Conservation (phyloP, 495 filamentous ascomycete genomes). For the Penicillium paradoxum region DNA sequence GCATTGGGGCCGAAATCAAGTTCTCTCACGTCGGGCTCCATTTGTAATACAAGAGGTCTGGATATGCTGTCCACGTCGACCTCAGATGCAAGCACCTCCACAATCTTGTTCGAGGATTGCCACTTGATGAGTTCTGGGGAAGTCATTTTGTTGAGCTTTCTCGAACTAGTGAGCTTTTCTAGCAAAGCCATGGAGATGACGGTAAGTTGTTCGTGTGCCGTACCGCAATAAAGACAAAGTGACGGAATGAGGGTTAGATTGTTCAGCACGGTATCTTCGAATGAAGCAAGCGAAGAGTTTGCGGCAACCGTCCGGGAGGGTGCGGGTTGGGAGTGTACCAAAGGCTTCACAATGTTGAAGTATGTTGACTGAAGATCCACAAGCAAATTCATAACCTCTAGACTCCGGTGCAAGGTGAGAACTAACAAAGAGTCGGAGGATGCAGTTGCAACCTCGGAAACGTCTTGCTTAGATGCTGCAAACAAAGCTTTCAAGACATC, state of each 20-base stretch:
- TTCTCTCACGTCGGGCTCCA: slow-evolving; percentile 58
- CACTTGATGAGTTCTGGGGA: slow-evolving; percentile 40
- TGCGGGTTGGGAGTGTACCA: slow-evolving; percentile 55
- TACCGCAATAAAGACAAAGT: slow-evolving; percentile 76
- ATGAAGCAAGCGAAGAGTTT: slow-evolving; percentile 70
- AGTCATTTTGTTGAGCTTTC: slow-evolving; percentile 58
- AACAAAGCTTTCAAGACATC: slow-evolving; percentile 77
- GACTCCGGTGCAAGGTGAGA: slow-evolving; percentile 62
- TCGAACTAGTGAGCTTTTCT: slow-evolving; percentile 77
- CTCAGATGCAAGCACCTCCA: slow-evolving; percentile 69
- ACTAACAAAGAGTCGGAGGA: slow-evolving; percentile 69
- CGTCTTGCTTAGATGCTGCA: slow-evolving; percentile 65
- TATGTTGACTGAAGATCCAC: slow-evolving; percentile 88
- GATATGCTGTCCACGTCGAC: slow-evolving; percentile 66
- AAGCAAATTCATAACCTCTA: slow-evolving; percentile 75
- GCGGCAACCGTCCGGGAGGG: slow-evolving; percentile 48
- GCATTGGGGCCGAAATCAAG: slow-evolving; percentile 56
- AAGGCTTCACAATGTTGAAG: slow-evolving; percentile 74
- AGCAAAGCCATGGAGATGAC: slow-evolving; percentile 72
- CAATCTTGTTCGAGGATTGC: slow-evolving; percentile 69
- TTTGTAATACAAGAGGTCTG: slow-evolving; percentile 58
- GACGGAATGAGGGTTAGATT: slow-evolving; percentile 70
- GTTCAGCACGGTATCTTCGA: slow-evolving; percentile 87
- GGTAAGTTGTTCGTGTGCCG: slow-evolving; percentile 69
- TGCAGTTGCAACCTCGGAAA: slow-evolving; percentile 59